Percentiles rank a stretch among this genome's conserved stretches.
These are phyloP conservation scores for Spathaspora girioi DNA, from an alignment of 805 yeast genomes.

Conservation along the genomic window DNA sequence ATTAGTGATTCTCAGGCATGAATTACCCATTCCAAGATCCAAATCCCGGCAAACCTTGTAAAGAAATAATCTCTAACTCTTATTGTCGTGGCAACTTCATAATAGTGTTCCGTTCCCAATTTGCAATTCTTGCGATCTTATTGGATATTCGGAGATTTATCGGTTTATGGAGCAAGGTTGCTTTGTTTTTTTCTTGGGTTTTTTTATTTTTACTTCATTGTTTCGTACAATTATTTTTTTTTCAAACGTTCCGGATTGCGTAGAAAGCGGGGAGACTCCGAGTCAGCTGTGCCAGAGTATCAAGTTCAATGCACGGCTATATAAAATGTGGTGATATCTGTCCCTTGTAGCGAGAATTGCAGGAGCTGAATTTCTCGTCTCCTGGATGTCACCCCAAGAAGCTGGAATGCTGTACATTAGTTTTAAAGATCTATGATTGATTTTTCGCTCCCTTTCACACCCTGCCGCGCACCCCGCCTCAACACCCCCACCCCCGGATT, in stretches of 20 bases:
- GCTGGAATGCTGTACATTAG: too few species aligned
- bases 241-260: not conserved
- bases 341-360: too few species aligned
- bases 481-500: conserved; percentile 1
- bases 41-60: not conserved
- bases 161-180: not conserved
- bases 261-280: not conserved
- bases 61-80: not conserved
- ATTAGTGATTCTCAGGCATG: too few species aligned
- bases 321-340: not conserved
- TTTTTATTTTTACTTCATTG: not conserved
- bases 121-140: not conserved
- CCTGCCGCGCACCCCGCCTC: not conserved
- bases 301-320: not conserved
- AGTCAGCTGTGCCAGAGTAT: not conserved
- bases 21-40: not conserved
- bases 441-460: not conserved
- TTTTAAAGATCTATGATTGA: too few species aligned
- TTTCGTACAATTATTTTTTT: not conserved
- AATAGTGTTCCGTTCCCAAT: not conserved
- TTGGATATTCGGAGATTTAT: not conserved
- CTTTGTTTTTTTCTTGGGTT: not conserved
- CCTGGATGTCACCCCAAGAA: too few species aligned
- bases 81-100: not conserved
- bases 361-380: too few species aligned